Conservation (phyloP, 1,284 basidiomycete species). For the Tetrapyrgos nigripes region DNA sequence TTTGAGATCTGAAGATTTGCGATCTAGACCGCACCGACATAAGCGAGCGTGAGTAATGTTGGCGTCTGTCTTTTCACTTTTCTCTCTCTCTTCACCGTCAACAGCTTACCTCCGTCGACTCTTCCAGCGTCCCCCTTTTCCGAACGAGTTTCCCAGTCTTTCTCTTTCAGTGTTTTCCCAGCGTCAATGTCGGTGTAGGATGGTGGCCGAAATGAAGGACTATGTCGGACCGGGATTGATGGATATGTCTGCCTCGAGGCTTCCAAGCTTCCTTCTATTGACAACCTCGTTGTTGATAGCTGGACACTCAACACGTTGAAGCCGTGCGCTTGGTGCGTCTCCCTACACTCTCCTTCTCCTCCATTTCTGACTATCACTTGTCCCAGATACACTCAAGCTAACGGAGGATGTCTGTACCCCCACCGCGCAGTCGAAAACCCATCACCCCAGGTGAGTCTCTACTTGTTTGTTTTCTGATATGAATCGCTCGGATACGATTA, state of each 20-base stretch:
- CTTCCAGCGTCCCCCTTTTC: too few relatives aligned
- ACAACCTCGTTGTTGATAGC: slow-evolving; percentile 54
- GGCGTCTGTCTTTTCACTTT: too few relatives aligned
- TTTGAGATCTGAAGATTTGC: too few relatives aligned
- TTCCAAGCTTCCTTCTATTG: slow-evolving; percentile 48
- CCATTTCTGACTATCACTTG: slow-evolving; percentile 25
- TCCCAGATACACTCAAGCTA: slow-evolving; percentile 6
- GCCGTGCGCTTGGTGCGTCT: slow-evolving; percentile 38
- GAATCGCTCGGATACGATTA: slow-evolving; percentile 4
- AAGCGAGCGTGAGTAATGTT: too few relatives aligned
- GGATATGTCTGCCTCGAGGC: slow-evolving; percentile 18
- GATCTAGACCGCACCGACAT: too few relatives aligned
- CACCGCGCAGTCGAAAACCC: slow-evolving; percentile 57
- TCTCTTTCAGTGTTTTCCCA: too few relatives aligned
- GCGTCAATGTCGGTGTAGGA: too few relatives aligned
- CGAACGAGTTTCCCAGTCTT: too few relatives aligned
- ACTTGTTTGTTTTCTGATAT: slow-evolving; percentile 17
- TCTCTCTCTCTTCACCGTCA: too few relatives aligned
- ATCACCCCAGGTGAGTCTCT: slow-evolving; percentile 45
- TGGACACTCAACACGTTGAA: slow-evolving; percentile 53
- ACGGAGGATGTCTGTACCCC: slow-evolving; percentile 55
- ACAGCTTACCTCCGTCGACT: too few relatives aligned
- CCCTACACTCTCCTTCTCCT: slow-evolving; percentile 25
- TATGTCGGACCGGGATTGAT: slow-evolving; percentile 18
- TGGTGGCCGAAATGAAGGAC: too few relatives aligned